phyloP scores from a whole-genome alignment of 257 asterid genomes.

The Salvia miltiorrhiza region DNA sequence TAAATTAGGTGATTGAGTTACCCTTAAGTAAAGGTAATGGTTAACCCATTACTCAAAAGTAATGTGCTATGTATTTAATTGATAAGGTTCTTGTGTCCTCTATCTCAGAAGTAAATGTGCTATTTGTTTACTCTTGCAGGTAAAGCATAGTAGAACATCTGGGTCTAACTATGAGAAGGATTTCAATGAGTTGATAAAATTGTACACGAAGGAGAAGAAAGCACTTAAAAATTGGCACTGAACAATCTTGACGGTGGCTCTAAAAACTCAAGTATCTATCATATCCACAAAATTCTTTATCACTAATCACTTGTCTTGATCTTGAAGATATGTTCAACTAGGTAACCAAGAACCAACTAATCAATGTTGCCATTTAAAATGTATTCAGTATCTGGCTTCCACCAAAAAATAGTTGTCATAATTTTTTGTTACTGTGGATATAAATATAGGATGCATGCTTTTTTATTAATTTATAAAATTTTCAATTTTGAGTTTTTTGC shows the following conservation, averaged over 20 bases:
- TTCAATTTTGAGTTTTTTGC: slow-evolving; percentile 50
- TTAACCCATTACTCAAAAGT: no score
- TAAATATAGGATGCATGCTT: background rate
- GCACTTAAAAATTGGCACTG: slow-evolving; percentile 17
- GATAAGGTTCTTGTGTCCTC: background rate
- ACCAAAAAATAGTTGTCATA: background rate
- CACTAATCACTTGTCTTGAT: slow-evolving; percentile 2
- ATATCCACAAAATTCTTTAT: no score
- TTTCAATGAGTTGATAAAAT: slow-evolving; percentile 45
- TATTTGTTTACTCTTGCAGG: slow-evolving; percentile 41
- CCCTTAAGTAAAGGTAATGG: no score
- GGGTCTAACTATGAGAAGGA: slow-evolving; percentile 54
- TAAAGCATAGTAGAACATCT: slow-evolving; percentile 66
- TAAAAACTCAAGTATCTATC: slow-evolving; percentile 16
- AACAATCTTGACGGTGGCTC: slow-evolving; percentile 31
- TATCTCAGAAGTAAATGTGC: background rate
- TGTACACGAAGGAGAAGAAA: slow-evolving; percentile 36
- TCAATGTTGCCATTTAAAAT: background rate
- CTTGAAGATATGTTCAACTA: slow-evolving; percentile 1
- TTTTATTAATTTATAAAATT: background rate
- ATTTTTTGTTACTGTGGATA: background rate
- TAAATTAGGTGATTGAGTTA: no score
- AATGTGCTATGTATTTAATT: background rate
- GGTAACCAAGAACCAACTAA: background rate
- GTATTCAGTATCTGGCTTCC: background rate